Evolutionary conservation across 192 early-diverging fungal species (phyloP).

Genomic region (Glomus cerebriforme): DNA sequence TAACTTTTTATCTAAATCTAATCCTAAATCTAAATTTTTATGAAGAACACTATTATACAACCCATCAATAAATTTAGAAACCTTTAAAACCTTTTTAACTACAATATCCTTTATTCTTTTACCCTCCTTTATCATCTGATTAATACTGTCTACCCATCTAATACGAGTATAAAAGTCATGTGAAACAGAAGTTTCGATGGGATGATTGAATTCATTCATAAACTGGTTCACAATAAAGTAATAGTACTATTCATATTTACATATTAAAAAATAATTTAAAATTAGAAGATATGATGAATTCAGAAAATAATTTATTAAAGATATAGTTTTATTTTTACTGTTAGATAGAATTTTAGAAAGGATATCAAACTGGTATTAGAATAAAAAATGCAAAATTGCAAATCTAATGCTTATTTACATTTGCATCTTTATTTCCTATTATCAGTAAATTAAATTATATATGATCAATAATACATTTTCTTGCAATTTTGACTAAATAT

Average conservation of each 20-base stretch:
- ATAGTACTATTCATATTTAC: not conserved
- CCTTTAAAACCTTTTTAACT: too few species aligned
- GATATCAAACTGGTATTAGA: slow-evolving; percentile 1
- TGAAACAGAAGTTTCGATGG: too few species aligned
- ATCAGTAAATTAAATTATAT: not conserved
- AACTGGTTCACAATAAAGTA: too few species aligned
- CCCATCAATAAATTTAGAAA: too few species aligned
- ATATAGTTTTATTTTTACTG: slow-evolving; percentile 6
- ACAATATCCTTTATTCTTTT: too few species aligned
- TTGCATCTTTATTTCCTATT: slow-evolving; percentile 15
- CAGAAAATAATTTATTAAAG: not conserved
- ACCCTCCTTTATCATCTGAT: too few species aligned
- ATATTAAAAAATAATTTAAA: not conserved
- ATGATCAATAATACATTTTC: not conserved
- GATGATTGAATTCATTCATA: too few species aligned
- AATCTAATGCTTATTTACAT: not conserved
- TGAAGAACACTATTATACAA: too few species aligned
- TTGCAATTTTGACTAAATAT: not conserved
- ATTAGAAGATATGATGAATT: not conserved
- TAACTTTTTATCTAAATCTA: too few species aligned
- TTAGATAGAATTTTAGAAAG: not conserved
- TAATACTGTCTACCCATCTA: too few species aligned
- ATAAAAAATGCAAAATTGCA: slow-evolving; percentile 17
- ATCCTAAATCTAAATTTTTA: too few species aligned
- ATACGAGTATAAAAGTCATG: too few species aligned